These are phyloP conservation scores for Linaria vulgaris DNA, from an alignment of 257 asterid genomes.

Conservation along the genomic window DNA sequence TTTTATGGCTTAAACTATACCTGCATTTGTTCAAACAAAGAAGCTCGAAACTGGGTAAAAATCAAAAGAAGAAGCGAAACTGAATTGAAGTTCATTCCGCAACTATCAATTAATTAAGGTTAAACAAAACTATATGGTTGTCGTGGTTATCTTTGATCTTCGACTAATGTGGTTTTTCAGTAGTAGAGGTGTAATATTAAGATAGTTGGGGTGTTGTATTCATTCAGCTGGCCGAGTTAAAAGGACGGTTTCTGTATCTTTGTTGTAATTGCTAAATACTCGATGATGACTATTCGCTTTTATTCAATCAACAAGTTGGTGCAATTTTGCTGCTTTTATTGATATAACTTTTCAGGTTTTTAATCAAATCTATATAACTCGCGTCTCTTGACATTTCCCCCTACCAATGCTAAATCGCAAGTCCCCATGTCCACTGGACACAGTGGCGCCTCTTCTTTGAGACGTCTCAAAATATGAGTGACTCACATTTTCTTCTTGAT, in stretches of 20 bases:
- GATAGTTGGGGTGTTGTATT: background rate
- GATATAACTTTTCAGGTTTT: background rate
- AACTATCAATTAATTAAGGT: constrained; percentile 2
- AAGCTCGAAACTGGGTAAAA: constrained; percentile 68
- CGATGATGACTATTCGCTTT: background rate
- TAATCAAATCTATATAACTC: no score
- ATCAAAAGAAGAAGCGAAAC: constrained; percentile 52
- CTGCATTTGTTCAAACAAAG: constrained; percentile 90
- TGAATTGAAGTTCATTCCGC: constrained; percentile 30
- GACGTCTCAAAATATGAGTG: no score
- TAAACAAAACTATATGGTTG: background rate
- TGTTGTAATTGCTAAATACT: background rate
- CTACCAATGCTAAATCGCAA: no score
- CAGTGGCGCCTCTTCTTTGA: no score
- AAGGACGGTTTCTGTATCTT: background rate
- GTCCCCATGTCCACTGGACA: no score
- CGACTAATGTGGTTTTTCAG: background rate
- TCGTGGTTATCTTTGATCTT: background rate
- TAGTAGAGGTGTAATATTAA: background rate
- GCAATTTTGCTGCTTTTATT: background rate
- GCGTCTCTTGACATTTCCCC: no score
- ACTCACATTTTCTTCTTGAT: no score
- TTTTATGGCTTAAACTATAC: constrained; percentile 89
- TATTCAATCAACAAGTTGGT: background rate
- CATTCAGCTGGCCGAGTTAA: background rate